Conservation (phyloP, 1,139 yeast species). For the Komagataea norvegica region DNA sequence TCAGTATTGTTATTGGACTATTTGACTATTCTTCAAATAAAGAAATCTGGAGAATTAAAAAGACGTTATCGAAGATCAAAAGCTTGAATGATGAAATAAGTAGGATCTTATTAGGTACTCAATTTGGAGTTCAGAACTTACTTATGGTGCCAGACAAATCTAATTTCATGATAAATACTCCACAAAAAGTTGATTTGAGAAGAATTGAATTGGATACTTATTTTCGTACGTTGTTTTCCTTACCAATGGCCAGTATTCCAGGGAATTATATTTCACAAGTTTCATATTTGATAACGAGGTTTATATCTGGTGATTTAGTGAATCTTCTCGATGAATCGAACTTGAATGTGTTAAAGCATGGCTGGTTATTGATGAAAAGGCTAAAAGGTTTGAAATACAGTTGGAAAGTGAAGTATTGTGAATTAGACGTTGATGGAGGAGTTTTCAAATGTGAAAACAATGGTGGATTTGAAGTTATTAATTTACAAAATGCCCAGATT, state of each 20-base stretch:
- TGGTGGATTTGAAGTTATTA: conserved; percentile 56
- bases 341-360: conserved; percentile 59
- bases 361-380: conserved; percentile 56
- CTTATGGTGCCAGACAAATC: conserved; percentile 53
- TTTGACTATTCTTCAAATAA: conserved; percentile 54
- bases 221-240: conserved; percentile 53
- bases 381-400: conserved; percentile 48
- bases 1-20: conserved; percentile 49
- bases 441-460: conserved; percentile 62
- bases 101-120: conserved; percentile 45
- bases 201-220: conserved; percentile 53
- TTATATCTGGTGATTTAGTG: conserved; percentile 64
- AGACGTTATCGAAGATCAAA: conserved; percentile 49
- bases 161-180: conserved; percentile 53
- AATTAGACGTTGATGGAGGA: conserved; percentile 52
- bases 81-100: conserved; percentile 5
- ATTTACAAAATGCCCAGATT: conserved; percentile 54
- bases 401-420: conserved; percentile 77
- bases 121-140: conserved; percentile 36
- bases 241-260: conserved; percentile 50
- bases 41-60: conserved; percentile 70
- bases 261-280: conserved; percentile 44
- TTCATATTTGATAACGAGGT: conserved; percentile 30
- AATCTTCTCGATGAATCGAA: conserved; percentile 58
- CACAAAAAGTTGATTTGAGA: conserved; percentile 62